Percentiles rank a stretch among this genome's conserved stretches.
These are phyloP conservation scores for Paraphoma sp. DNA, from an alignment of 2,329 filamentous ascomycete species.

Conservation along the genomic window DNA sequence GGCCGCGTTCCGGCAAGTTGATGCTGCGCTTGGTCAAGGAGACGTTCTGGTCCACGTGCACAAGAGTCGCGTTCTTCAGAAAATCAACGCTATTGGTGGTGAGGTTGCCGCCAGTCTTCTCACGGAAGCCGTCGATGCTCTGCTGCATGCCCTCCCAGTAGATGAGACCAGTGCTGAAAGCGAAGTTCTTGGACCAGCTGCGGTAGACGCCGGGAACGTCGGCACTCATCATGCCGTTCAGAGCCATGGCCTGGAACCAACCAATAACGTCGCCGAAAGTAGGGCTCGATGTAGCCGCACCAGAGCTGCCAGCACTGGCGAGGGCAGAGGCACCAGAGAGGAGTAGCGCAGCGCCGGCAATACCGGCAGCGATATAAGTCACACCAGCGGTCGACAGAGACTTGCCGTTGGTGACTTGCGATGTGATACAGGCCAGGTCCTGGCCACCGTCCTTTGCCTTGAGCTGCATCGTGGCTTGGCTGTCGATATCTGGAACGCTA, in stretches of 20 bases:
- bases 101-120: slow-evolving; percentile 82
- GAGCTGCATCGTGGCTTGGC: slow-evolving; percentile 80
- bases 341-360: slow-evolving; percentile 82
- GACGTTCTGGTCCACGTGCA: slow-evolving; percentile 69
- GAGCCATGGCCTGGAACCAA: slow-evolving; percentile 92
- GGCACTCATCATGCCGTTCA: slow-evolving; percentile 96
- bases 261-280: slow-evolving; percentile 84
- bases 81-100: slow-evolving; percentile 78
- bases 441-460: slow-evolving; percentile 64
- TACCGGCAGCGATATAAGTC: slow-evolving; percentile 80
- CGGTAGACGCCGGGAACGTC: slow-evolving; percentile 86
- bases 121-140: slow-evolving; percentile 84
- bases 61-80: slow-evolving; percentile 76
- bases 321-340: slow-evolving; percentile 75
- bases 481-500: slow-evolving; percentile 86
- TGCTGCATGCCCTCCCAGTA: slow-evolving; percentile 81
- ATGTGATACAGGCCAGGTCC: slow-evolving; percentile 82
- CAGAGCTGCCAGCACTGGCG: slow-evolving; percentile 59
- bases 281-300: slow-evolving; percentile 72
- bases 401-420: slow-evolving; percentile 85
- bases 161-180: slow-evolving; percentile 84
- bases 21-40: slow-evolving; percentile 61
- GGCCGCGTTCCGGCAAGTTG: slow-evolving; percentile 10
- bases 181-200: slow-evolving; percentile 92
- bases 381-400: slow-evolving; percentile 77